Conservation (phyloP, 2,329 filamentous ascomycete species). For the Gaeumannomyces tritici region DNA sequence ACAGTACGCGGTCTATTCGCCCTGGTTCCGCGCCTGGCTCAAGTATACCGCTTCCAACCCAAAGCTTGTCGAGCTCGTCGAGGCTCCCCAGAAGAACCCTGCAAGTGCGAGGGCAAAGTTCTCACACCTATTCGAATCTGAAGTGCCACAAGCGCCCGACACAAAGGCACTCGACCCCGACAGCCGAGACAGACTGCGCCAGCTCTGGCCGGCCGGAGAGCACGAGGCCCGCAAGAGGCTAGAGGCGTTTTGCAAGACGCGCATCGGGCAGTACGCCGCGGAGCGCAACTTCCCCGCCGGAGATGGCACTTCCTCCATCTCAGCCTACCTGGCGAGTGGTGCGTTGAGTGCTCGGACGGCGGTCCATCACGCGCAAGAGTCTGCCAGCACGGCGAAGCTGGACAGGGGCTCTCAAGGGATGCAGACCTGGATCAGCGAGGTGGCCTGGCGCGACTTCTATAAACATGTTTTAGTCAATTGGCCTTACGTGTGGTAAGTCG, state of each 20-base stretch:
- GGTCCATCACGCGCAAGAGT: slow-evolving; percentile 47
- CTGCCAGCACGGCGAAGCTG: slow-evolving; percentile 55
- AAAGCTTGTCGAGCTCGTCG: slow-evolving; percentile 53
- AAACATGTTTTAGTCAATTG: slow-evolving; percentile 76
- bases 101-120: slow-evolving; percentile 30
- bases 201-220: slow-evolving; percentile 60
- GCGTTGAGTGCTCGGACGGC: slow-evolving; percentile 58
- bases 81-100: slow-evolving; percentile 48
- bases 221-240: slow-evolving; percentile 54
- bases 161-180: slow-evolving; percentile 52
- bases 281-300: slow-evolving; percentile 56
- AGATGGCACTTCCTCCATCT: slow-evolving; percentile 57
- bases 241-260: slow-evolving; percentile 56
- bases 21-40: slow-evolving; percentile 74
- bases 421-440: slow-evolving; percentile 67
- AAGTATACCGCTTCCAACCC: slow-evolving; percentile 61
- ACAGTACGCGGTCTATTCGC: slow-evolving; percentile 76
- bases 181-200: slow-evolving; percentile 45
- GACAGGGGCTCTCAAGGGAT: slow-evolving; percentile 59
- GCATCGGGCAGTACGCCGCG: slow-evolving; percentile 51
- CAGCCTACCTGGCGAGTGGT: slow-evolving; percentile 59
- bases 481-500: slow-evolving; percentile 70
- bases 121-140: slow-evolving; percentile 45
- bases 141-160: slow-evolving; percentile 51
- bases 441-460: slow-evolving; percentile 85